phyloP scores from a whole-genome alignment of 2,329 filamentous ascomycete species.

The Dothideomycetes sp. region DNA sequence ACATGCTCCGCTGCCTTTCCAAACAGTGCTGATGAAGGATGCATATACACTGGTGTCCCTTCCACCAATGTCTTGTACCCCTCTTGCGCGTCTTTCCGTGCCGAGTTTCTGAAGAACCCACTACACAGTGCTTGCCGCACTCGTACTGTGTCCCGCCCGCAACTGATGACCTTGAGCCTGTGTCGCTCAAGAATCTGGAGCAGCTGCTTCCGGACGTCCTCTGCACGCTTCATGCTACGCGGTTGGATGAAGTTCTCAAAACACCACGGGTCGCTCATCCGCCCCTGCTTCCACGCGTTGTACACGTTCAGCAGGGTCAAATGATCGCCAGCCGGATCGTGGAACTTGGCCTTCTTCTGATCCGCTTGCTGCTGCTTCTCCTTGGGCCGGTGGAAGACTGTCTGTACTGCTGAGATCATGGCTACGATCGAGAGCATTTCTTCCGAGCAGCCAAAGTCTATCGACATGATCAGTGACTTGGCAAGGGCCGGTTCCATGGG shows the following conservation, averaged over 20 bases:
- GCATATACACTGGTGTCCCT: constrained; percentile 87
- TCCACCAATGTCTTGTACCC: constrained; percentile 97
- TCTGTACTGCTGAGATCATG: constrained; percentile 73
- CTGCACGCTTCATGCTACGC: constrained; percentile 73
- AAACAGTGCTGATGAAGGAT: constrained; percentile 83
- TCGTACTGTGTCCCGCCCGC: constrained; percentile 75
- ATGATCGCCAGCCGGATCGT: constrained; percentile 89
- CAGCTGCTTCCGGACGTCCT: constrained; percentile 86
- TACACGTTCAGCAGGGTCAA: constrained; percentile 93
- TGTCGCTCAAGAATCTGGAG: constrained; percentile 91
- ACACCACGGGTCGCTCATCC: constrained; percentile 81
- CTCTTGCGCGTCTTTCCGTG: constrained; percentile 89
- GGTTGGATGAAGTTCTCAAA: constrained; percentile 97
- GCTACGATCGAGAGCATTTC: constrained; percentile 91
- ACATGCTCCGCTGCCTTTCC: constrained; percentile 96
- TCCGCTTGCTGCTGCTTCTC: constrained; percentile 96
- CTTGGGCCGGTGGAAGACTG: constrained; percentile 88
- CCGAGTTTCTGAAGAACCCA: constrained; percentile 92
- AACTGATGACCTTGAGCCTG: constrained; percentile 69
- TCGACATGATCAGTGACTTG: constrained; percentile 79
- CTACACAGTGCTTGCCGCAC: constrained; percentile 82
- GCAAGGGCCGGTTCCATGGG: constrained; percentile 92
- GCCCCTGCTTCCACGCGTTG: constrained; percentile 85
- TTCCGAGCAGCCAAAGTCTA: constrained; percentile 81
- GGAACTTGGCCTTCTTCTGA: constrained; percentile 95